Conservation (phyloP, 768 basidiomycete genomes). For the Psilocybe cubensis region DNA sequence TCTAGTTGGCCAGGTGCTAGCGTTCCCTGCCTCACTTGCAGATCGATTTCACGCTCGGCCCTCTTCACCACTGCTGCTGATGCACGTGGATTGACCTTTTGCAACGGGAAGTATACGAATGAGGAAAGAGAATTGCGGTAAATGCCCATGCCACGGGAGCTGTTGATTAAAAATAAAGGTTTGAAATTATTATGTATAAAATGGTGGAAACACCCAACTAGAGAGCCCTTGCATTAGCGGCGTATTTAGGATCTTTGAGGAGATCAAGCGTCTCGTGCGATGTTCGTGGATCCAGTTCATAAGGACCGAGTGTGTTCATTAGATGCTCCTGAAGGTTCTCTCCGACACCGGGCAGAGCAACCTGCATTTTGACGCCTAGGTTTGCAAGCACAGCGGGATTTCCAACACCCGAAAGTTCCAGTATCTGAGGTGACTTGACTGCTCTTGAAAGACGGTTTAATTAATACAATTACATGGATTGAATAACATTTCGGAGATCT, state of each 20-base stretch:
- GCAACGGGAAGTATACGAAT: slow-evolving; percentile 32
- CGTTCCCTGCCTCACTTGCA: slow-evolving; percentile 15
- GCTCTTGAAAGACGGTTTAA: slow-evolving; percentile 1
- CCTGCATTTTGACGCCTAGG: slow-evolving; percentile 43
- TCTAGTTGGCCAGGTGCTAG: slow-evolving; percentile 37
- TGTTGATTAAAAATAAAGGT: slow-evolving; percentile 8
- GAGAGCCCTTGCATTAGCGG: slow-evolving; percentile 36
- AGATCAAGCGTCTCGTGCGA: slow-evolving; percentile 42
- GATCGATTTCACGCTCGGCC: slow-evolving; percentile 26
- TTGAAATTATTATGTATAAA: not conserved
- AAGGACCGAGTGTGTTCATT: not conserved
- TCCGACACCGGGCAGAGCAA: slow-evolving; percentile 62
- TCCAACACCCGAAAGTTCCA: slow-evolving; percentile 60
- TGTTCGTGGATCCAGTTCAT: slow-evolving; percentile 9
- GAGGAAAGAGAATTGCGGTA: slow-evolving; percentile 28
- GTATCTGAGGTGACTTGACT: slow-evolving; percentile 46
- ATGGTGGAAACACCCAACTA: slow-evolving; percentile 2
- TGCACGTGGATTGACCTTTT: slow-evolving; percentile 15
- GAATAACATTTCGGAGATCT: slow-evolving; percentile 9
- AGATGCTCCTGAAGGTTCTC: slow-evolving; percentile 39
- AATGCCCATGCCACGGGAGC: slow-evolving; percentile 27
- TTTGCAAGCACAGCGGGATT: slow-evolving; percentile 48
- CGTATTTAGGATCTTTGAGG: slow-evolving; percentile 42
- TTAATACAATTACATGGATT: not conserved
- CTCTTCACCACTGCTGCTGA: slow-evolving; percentile 20